Evolutionary conservation across 495 filamentous ascomycete genomes (phyloP).

Genomic region (Penicillium fimorum): DNA sequence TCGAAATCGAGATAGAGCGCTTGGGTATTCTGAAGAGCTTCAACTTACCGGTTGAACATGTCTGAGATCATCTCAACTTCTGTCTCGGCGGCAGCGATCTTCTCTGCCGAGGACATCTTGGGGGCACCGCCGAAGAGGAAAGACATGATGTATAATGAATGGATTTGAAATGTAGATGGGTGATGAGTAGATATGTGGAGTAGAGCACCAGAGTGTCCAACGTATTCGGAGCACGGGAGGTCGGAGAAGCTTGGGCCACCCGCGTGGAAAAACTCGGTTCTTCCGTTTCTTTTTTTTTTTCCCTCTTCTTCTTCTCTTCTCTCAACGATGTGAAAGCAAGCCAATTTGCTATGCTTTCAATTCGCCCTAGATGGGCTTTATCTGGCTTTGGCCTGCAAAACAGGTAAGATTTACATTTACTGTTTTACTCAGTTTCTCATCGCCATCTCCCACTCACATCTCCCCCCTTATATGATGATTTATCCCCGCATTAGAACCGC

Average conservation of each 20-base stretch:
- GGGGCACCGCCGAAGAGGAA: constrained; percentile 86
- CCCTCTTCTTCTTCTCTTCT: constrained; percentile 17
- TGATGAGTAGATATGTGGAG: constrained; percentile 4
- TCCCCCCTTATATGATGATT: constrained; percentile 49
- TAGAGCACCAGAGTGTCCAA: neutral
- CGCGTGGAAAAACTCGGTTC: constrained; percentile 22
- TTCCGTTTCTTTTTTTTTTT: constrained; percentile 24
- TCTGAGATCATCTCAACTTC: constrained; percentile 91
- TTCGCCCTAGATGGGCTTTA: constrained; percentile 35
- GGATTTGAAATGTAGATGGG: constrained; percentile 5
- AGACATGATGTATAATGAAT: constrained; percentile 65
- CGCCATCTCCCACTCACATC: neutral
- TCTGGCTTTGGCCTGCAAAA: constrained; percentile 26
- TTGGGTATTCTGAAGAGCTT: neutral
- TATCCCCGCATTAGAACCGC: constrained; percentile 73
- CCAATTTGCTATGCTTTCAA: constrained; percentile 35
- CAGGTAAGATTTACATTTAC: constrained; percentile 35
- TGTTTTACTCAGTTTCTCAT: constrained; percentile 3
- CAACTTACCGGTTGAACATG: constrained; percentile 85
- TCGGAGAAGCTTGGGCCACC: constrained; percentile 39
- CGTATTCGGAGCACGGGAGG: constrained; percentile 17
- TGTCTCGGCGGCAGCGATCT: constrained; percentile 90
- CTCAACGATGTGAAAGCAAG: constrained; percentile 27
- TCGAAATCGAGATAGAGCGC: neutral
- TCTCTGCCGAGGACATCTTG: constrained; percentile 89